These are phyloP conservation scores for Royoungia palumana DNA, from an alignment of 768 basidiomycete genomes.

Conservation along the genomic window DNA sequence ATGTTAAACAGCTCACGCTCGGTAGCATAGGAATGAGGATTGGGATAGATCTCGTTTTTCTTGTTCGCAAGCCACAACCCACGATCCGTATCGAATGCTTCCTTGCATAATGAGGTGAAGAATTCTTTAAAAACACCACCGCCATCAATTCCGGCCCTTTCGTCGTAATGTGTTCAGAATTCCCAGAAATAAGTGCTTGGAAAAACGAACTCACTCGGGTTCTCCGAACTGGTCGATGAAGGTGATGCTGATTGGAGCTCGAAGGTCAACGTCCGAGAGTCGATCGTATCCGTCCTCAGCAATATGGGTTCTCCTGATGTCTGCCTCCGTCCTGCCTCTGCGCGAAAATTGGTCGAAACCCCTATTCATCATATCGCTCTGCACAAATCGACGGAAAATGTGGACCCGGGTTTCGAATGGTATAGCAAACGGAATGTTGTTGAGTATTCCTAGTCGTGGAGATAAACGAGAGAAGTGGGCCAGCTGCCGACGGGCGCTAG, in stretches of 20 bases:
- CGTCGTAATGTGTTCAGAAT: conserved; percentile 2
- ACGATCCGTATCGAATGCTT: conserved; percentile 92
- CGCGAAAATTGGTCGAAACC: conserved; percentile 15
- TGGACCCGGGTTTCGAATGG: conserved; percentile 90
- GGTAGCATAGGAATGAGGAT: conserved; percentile 86
- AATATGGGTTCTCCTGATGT: conserved; percentile 62
- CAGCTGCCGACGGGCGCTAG: conserved; percentile 63
- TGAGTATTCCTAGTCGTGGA: conserved; percentile 84
- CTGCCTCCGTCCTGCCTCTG: conserved; percentile 23
- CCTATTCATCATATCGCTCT: conserved; percentile 48
- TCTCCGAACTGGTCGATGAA: conserved; percentile 90
- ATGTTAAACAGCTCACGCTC: conserved; percentile 55
- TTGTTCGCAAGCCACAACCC: conserved; percentile 91
- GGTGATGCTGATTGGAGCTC: conserved; percentile 80
- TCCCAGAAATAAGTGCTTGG: not conserved
- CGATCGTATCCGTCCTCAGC: conserved; percentile 91
- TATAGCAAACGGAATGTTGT: conserved; percentile 94
- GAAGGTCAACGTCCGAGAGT: conserved; percentile 73
- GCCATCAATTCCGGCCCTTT: conserved; percentile 88
- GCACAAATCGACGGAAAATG: conserved; percentile 83
- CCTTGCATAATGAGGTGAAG: conserved; percentile 86
- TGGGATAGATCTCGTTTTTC: conserved; percentile 94
- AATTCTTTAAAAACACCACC: conserved; percentile 99
- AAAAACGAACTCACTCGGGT: conserved; percentile 59
- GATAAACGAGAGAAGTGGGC: conserved; percentile 53